Conservation (phyloP, 179 eudicot species). For the Sideroxylon spinosum region DNA sequence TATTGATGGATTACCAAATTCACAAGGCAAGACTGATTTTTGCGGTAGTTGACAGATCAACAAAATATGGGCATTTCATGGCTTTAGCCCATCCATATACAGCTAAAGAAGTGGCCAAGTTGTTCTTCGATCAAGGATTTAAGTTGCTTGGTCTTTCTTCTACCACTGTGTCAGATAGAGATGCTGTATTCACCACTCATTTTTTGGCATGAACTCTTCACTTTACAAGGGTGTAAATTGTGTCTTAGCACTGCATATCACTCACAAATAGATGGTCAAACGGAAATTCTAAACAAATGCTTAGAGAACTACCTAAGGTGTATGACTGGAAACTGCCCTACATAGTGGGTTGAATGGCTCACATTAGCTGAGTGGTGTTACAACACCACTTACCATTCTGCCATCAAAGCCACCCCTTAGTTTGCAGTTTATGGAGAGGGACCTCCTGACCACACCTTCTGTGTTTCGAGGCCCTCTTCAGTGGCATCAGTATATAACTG, state of each 20-base stretch:
- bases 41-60: background rate
- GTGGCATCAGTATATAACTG: background rate
- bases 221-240: background rate
- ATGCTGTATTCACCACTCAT: background rate
- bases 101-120: background rate
- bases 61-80: constrained; percentile 6
- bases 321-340: background rate
- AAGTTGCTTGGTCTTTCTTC: background rate
- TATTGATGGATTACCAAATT: background rate
- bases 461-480: background rate
- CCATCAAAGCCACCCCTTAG: background rate
- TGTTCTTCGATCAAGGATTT: background rate
- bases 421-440: background rate
- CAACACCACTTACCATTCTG: background rate
- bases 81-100: background rate
- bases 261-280: constrained; percentile 13
- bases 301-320: background rate
- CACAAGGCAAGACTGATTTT: background rate
- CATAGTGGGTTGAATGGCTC: background rate
- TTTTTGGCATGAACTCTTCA: background rate
- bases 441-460: background rate
- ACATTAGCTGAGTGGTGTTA: background rate
- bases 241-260: background rate
- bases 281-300: background rate
- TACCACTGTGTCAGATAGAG: background rate